A percentile compares a stretch with the other conserved stretches of the same genome.
Conservation (phyloP, 176 grass and related monocot genomes). For the Phoenix dactylifera region DNA sequence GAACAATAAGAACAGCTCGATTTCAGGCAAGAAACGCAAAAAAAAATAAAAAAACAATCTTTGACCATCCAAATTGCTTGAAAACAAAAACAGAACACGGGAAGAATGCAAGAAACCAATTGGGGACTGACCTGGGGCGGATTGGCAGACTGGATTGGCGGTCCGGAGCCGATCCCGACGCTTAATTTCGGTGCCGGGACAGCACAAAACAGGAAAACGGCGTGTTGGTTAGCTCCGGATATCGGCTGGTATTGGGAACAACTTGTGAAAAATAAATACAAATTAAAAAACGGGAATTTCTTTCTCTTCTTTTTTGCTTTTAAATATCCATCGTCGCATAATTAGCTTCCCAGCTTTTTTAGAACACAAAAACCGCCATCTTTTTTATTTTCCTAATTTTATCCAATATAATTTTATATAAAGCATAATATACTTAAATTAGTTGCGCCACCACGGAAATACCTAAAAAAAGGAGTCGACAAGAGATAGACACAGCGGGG, state of each 20-base stretch:
- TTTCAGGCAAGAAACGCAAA: slow-evolving; percentile 16
- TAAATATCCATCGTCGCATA: no score
- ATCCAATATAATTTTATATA: no score
- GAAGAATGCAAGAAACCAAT: slow-evolving; percentile 25
- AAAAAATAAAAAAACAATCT: slow-evolving; percentile 6
- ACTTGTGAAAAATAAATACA: not conserved
- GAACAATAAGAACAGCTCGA: slow-evolving; percentile 23
- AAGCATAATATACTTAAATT: no score
- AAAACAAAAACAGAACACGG: slow-evolving; percentile 30
- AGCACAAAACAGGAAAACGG: slow-evolving; percentile 22
- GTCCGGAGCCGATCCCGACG: slow-evolving; percentile 7
- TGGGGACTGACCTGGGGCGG: slow-evolving; percentile 36
- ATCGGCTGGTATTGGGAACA: slow-evolving; percentile 18
- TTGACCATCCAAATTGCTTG: slow-evolving; percentile 24
- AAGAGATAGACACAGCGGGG: no score
- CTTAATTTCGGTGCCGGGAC: slow-evolving; percentile 9
- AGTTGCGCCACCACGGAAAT: no score
- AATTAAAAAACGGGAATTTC: not conserved
- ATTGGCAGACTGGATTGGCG: slow-evolving; percentile 28
- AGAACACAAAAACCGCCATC: no score
- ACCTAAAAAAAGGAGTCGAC: no score
- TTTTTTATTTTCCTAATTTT: no score
- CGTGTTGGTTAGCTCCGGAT: slow-evolving; percentile 22
- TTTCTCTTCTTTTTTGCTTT: no score
- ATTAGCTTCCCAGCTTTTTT: no score